Evolutionary conservation across 495 filamentous ascomycete genomes (phyloP), one percentile per base, ranked within the genome.

Genomic region (Tetracladium marchalianum): DNA sequence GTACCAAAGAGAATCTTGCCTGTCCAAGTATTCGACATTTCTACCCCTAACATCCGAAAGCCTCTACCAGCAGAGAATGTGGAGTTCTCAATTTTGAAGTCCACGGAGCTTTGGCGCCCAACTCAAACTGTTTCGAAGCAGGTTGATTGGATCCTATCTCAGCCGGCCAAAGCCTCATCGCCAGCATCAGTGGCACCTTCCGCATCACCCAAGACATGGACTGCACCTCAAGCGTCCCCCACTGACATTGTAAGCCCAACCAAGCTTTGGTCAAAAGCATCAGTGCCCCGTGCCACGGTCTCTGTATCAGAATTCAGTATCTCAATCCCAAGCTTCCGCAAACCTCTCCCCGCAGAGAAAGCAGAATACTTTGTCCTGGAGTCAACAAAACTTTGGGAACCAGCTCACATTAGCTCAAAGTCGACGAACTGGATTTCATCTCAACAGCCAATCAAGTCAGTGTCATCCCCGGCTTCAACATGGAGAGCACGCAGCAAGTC

Each of bases 381-480:
- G 11, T 56, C 53, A n/a, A 18, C 44, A 6, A 16, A 16, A 3
- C 32, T 51, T 12, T 56, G 53, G 53, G 13, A 45, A 22, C 44
- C 34, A 18, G 34, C 12, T 27, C 35, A 27, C 2, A 17, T 17
- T 17, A 32, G 35, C 15, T 15, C 36, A 37, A 3, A 15, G 6
- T 32, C 39, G 24, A 31, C 27, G 13, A 42, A 49, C 35, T 56
- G 53, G 53, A 17, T 56, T 5, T 1, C 18, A 2, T 2, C 40
- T 42, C 9, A 41, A 11, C 43, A 43, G 27, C 19, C 19, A 41
- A 37, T 17, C 9, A 42, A 24, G 45, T 39, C 9, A 52, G 53
- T 48, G 45, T 38, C 16, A 13, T 39, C 22, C 9, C 27, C 31
- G 10, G 24, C 19, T 6, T 17, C 27, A 48, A n/a, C 15, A 15